These are phyloP conservation scores for Trichoderma pleuroti DNA, from an alignment of 2,329 filamentous ascomycete genomes.

Conservation along the genomic window DNA sequence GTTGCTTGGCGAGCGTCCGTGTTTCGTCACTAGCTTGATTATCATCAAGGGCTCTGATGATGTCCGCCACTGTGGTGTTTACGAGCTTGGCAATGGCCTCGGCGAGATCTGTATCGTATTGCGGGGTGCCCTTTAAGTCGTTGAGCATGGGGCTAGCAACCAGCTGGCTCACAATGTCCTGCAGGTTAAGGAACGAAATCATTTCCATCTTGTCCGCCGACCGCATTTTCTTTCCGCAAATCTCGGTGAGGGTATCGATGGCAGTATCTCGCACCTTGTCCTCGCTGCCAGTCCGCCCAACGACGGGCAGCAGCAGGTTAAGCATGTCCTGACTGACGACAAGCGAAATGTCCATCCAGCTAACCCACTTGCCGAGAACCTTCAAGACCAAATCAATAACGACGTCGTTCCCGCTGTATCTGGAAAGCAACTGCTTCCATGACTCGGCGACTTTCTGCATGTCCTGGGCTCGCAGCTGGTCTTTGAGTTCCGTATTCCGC, in stretches of 20 bases:
- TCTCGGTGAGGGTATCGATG: constrained; percentile 92
- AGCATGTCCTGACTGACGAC: constrained; percentile 90
- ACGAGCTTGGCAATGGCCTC: constrained; percentile 94
- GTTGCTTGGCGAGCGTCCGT: constrained; percentile 71
- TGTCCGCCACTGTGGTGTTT: constrained; percentile 82
- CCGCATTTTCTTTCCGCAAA: constrained; percentile 97
- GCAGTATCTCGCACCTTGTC: constrained; percentile 86
- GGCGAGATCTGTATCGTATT: constrained; percentile 92
- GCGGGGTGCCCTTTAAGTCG: constrained; percentile 73
- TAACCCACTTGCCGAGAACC: constrained; percentile 95
- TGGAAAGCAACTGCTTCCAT: constrained; percentile 85
- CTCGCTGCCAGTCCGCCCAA: constrained; percentile 68
- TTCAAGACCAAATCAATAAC: constrained; percentile 86
- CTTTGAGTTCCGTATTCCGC: constrained; percentile 85
- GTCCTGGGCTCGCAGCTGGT: constrained; percentile 80
- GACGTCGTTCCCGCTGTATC: constrained; percentile 68
- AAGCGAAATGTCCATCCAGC: constrained; percentile 95
- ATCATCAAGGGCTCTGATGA: constrained; percentile 81
- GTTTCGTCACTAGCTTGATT: constrained; percentile 57
- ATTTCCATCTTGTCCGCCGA: constrained; percentile 88
- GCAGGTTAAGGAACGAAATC: constrained; percentile 85
- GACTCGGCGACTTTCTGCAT: constrained; percentile 82
- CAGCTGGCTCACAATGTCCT: constrained; percentile 80
- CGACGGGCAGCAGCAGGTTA: constrained; percentile 76
- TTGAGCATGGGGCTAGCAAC: constrained; percentile 76